Evolutionary conservation across 257 asterid genomes (phyloP).

Genomic region (Capsicum chinense): DNA sequence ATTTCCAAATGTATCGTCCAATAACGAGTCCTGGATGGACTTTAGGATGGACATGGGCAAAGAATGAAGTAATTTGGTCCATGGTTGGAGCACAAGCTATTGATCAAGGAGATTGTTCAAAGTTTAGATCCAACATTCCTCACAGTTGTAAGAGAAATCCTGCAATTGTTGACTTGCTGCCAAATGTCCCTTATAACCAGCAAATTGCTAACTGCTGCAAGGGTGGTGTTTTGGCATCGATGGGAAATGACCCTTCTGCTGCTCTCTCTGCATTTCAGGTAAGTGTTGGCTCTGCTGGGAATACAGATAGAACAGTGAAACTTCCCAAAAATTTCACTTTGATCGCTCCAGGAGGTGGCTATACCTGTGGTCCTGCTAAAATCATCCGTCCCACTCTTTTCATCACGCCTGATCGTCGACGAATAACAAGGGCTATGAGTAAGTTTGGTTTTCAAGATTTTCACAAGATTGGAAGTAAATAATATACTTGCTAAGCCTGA

Average conservation of each 20-base stretch:
- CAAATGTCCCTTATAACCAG: conserved; percentile 38
- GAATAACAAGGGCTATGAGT: conserved; percentile 39
- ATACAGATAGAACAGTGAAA: conserved; percentile 30
- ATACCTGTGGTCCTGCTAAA: conserved; percentile 36
- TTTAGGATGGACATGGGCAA: conserved; percentile 44
- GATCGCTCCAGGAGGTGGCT: conserved; percentile 37
- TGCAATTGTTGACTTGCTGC: conserved; percentile 37
- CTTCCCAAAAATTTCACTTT: conserved; percentile 42
- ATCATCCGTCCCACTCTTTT: conserved; percentile 29
- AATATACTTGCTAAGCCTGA: not conserved
- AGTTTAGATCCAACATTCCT: conserved; percentile 34
- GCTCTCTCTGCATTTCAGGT: conserved; percentile 36
- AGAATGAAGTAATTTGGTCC: conserved; percentile 37
- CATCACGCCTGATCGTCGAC: conserved; percentile 30
- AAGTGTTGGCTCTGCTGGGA: conserved; percentile 36
- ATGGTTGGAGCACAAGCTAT: conserved; percentile 40
- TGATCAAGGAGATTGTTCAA: conserved; percentile 42
- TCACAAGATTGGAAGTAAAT: not conserved
- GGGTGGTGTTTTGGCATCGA: conserved; percentile 34
- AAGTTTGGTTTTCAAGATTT: not conserved
- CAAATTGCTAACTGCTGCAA: conserved; percentile 43
- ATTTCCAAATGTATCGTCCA: conserved; percentile 41
- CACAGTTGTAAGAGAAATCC: conserved; percentile 39
- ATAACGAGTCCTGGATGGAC: conserved; percentile 42
- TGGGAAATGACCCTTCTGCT: conserved; percentile 31